Evolutionary conservation across 1,284 basidiomycete species (phyloP).

Genomic region (Anthracocystis setariae): DNA sequence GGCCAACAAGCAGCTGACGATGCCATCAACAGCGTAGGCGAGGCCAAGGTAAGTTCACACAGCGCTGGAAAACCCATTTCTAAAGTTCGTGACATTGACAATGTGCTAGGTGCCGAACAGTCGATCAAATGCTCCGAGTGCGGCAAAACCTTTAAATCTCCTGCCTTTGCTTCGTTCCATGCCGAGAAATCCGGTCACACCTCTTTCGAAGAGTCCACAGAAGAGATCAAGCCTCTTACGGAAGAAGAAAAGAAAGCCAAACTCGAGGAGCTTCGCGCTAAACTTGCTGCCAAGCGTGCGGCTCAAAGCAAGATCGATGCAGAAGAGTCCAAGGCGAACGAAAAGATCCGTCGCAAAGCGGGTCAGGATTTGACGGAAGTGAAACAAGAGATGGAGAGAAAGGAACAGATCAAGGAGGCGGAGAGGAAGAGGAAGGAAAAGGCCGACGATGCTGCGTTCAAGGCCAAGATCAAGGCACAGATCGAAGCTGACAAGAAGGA

Average conservation of each 20-base stretch:
- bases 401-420: constrained; percentile 64
- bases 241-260: constrained; percentile 91
- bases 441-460: constrained; percentile 58
- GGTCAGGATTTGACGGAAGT: constrained; percentile 59
- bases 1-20: constrained; percentile 55
- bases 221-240: constrained; percentile 93
- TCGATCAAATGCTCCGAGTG: constrained; percentile 65
- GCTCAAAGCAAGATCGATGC: constrained; percentile 58
- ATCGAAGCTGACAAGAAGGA: constrained; percentile 66
- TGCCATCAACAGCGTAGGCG: constrained; percentile 41
- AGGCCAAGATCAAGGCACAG: constrained; percentile 62
- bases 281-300: constrained; percentile 60
- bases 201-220: constrained; percentile 88
- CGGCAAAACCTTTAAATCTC: constrained; percentile 73
- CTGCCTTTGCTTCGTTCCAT: constrained; percentile 89
- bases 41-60: constrained; percentile 49
- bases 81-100: no score
- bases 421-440: constrained; percentile 63
- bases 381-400: constrained; percentile 63
- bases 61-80: no score
- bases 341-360: constrained; percentile 65
- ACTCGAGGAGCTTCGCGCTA: constrained; percentile 74
- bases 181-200: constrained; percentile 93
- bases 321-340: constrained; percentile 60
- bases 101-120: constrained; percentile 18